phyloP scores from a whole-genome alignment of 2,329 filamentous ascomycete genomes.

The Cercospora canescens region DNA sequence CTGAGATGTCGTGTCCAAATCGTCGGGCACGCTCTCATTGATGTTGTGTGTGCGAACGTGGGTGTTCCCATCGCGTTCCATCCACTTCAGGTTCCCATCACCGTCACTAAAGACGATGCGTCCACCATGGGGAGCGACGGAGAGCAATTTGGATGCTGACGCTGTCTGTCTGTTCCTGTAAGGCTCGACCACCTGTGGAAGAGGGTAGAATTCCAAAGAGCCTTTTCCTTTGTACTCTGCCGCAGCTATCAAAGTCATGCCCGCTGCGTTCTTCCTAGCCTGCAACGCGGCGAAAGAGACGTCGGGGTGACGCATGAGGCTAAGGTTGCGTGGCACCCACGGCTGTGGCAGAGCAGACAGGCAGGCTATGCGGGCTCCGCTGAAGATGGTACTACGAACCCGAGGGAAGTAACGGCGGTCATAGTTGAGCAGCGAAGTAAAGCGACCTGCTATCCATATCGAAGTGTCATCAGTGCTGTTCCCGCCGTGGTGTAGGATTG shows the following conservation, averaged over 20 bases:
- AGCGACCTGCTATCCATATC: conserved; percentile 86
- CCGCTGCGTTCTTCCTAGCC: conserved; percentile 53
- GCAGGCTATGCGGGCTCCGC: conserved; percentile 75
- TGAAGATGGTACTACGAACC: conserved; percentile 76
- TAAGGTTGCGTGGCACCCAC: conserved; percentile 63
- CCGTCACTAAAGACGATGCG: conserved; percentile 82
- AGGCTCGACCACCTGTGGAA: conserved; percentile 38
- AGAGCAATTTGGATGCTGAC: conserved; percentile 76
- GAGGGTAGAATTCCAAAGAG: conserved; percentile 80
- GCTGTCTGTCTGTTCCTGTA: conserved; percentile 83
- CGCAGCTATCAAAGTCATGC: conserved; percentile 73
- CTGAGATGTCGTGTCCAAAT: conserved; percentile 8
- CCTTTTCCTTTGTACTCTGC: conserved; percentile 93
- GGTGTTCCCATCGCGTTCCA: conserved; percentile 74
- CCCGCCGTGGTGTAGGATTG: conserved; percentile 74
- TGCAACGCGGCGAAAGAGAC: conserved; percentile 53
- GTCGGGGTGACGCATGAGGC: conserved; percentile 55
- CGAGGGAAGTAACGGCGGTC: conserved; percentile 82
- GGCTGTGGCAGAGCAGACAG: conserved; percentile 69
- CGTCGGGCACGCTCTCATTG: conserved; percentile 42
- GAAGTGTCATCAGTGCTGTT: conserved; percentile 57
- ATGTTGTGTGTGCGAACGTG: conserved; percentile 59
- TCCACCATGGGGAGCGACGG: conserved; percentile 77
- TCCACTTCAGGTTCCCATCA: conserved; percentile 83
- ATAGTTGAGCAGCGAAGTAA: conserved; percentile 85